Conservation (phyloP, 176 grass and related monocot genomes). For the Oryza glaberrima region DNA sequence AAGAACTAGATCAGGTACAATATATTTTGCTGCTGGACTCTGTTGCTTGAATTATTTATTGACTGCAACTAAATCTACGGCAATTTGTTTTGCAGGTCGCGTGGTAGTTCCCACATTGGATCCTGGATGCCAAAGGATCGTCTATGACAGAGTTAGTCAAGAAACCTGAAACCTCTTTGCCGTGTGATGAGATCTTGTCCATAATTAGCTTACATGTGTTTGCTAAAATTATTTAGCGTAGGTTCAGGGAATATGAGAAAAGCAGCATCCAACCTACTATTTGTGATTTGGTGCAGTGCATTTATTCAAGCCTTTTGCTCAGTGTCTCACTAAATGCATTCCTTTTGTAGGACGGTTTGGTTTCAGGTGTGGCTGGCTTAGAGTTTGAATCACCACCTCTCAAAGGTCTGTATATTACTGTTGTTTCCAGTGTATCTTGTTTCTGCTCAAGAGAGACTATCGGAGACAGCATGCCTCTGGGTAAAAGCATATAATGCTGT, state of each 20-base stretch:
- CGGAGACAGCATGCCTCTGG: not conserved
- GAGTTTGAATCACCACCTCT: not conserved
- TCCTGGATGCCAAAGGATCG: constrained; percentile 29
- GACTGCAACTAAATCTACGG: constrained; percentile 1
- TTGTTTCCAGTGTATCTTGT: not conserved
- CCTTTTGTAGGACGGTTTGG: constrained; percentile 32
- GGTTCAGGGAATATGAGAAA: not conserved
- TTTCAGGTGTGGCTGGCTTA: not conserved
- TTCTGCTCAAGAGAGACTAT: not conserved
- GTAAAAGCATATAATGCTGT: not conserved
- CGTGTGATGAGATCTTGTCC: not conserved
- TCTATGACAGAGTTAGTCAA: constrained; percentile 40
- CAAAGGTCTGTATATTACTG: constrained; percentile 34
- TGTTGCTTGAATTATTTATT: constrained; percentile 31
- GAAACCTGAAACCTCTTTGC: constrained; percentile 18
- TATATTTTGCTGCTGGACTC: constrained; percentile 7
- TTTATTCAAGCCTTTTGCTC: not conserved
- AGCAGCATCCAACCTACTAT: not conserved
- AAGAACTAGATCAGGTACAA: constrained; percentile 45
- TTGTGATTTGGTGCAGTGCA: not conserved
- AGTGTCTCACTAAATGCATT: not conserved
- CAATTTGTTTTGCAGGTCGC: constrained; percentile 40
- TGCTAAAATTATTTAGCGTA: constrained; percentile 5
- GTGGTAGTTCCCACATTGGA: constrained; percentile 37
- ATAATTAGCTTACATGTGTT: not conserved